Evolutionary conservation across 768 basidiomycete species (phyloP).

Genomic region (Lentinula raphanica): DNA sequence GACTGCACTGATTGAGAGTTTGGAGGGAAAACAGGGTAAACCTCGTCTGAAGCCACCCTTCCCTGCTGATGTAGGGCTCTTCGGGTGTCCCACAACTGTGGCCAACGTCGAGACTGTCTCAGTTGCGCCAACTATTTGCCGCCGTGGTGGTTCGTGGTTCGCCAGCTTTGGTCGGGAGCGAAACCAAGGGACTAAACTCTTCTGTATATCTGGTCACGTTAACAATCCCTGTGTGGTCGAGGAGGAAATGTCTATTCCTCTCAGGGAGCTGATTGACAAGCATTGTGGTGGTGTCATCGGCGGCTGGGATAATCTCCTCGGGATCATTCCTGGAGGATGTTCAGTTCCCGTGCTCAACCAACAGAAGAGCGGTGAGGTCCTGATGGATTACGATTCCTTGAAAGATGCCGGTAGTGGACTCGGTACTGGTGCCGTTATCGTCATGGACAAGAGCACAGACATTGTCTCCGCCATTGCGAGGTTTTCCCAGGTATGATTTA

Average conservation of each 20-base stretch:
- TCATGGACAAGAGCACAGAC: constrained; percentile 98
- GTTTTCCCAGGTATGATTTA: constrained; percentile 67
- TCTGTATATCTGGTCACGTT: constrained; percentile 94
- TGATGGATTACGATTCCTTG: constrained; percentile 99
- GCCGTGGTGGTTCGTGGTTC: constrained; percentile 88
- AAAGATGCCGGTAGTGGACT: constrained; percentile 96
- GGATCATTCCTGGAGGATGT: constrained; percentile 93
- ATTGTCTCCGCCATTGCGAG: constrained; percentile 92
- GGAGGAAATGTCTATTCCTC: constrained; percentile 98
- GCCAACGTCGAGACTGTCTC: constrained; percentile 99
- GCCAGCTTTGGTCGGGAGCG: constrained; percentile 86
- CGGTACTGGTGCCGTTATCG: constrained; percentile 97
- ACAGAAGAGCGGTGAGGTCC: constrained; percentile 75
- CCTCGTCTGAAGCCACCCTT: constrained; percentile 97
- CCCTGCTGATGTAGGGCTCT: constrained; percentile 96
- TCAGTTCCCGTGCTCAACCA: constrained; percentile 92
- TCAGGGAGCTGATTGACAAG: constrained; percentile 91
- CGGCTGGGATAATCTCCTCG: constrained; percentile 95
- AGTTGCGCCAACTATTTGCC: constrained; percentile 93
- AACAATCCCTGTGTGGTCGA: constrained; percentile 98
- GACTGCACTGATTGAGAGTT: constrained; percentile 92
- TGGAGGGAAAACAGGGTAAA: constrained; percentile 98
- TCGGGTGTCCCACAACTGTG: constrained; percentile 95
- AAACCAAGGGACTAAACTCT: constrained; percentile 96
- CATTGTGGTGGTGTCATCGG: constrained; percentile 94